Evolutionary conservation across 495 filamentous ascomycete species (phyloP), one percentile per base, ranked within the genome.

Genomic region (Rhypophila decipiens): DNA sequence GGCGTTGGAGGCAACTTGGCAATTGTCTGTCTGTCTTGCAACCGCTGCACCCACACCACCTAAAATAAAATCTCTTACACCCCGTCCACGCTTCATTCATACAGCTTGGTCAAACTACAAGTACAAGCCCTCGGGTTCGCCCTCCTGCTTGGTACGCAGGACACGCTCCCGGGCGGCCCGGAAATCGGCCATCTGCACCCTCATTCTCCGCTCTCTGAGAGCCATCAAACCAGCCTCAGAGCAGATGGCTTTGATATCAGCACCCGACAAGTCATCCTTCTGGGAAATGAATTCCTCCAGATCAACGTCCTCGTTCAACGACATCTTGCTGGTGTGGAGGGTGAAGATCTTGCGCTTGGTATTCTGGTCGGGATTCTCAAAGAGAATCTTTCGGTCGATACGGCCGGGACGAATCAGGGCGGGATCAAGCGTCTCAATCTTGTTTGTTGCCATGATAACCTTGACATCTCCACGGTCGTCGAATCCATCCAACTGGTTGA

Each of bases 291-390:
- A 97, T 69, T 99, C 93, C 54, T 97, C 93, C 38, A 99, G 77
- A 53, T 99, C 93, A 39, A 99, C 93, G 57, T 99, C 93, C 53
- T 86, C 81, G 60, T 85, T 87, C 36, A 97, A 79, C 12, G 86
- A 94, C 93, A 99, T 99, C 79, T 99, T 99, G 58, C 86, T 90
- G 15, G 93, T 99, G 71, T 99, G 93, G n/a, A 99, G 82, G 20
- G 84, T 88, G 71, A 99, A 99, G 62, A 99, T 99, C 83, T 98
- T 99, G 74, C 90, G 88, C 78, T 99, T 99, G 44, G 93, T 99
- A 68, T 89, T 90, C 78, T 97, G 93, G 67, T 99, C 93, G 19
- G 93, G 93, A 66, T 94, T 97, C 77, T 99, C 93, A 50, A 99
- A 99, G 46, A 99, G 77, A 68, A 99, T 97, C 77, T 99, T 98